A percentile compares a stretch with the other conserved stretches of the same genome.
These are phyloP conservation scores for Harringtonia aguacate DNA, from an alignment of 2,329 filamentous ascomycete species.

Conservation along the genomic window DNA sequence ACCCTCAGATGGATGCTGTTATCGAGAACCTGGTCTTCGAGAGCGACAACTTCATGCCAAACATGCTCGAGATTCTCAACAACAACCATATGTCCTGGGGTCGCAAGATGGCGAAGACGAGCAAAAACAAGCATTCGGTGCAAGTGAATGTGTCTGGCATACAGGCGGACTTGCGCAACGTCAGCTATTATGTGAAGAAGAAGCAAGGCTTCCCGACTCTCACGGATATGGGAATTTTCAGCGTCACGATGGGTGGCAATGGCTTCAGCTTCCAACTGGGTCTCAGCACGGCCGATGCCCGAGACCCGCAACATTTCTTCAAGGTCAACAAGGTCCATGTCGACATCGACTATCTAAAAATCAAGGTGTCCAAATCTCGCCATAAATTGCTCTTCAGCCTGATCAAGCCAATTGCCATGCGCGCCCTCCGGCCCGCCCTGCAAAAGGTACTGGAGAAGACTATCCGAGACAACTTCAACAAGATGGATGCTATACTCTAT, in stretches of 20 bases:
- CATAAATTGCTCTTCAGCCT: slow-evolving; percentile 84
- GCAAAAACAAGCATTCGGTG: slow-evolving; percentile 67
- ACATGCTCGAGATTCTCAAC: slow-evolving; percentile 74
- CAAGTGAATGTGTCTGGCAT: slow-evolving; percentile 82
- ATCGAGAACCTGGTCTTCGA: slow-evolving; percentile 94
- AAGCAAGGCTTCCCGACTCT: slow-evolving; percentile 88
- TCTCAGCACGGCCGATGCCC: slow-evolving; percentile 67
- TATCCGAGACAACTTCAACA: slow-evolving; percentile 71
- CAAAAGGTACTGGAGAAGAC: slow-evolving; percentile 84
- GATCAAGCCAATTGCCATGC: slow-evolving; percentile 80
- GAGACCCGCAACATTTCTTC: slow-evolving; percentile 75
- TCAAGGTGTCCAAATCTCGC: slow-evolving; percentile 90
- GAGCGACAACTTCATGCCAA: slow-evolving; percentile 93
- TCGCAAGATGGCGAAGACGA: slow-evolving; percentile 79
- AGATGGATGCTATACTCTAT: slow-evolving; percentile 63
- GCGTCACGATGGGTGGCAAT: slow-evolving; percentile 76
- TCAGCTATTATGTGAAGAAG: slow-evolving; percentile 90
- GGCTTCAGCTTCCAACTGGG: slow-evolving; percentile 90
- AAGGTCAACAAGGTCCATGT: slow-evolving; percentile 86
- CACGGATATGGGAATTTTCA: slow-evolving; percentile 78
- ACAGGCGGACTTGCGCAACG: slow-evolving; percentile 84
- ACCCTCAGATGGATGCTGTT: slow-evolving; percentile 73
- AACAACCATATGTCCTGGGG: slow-evolving; percentile 96
- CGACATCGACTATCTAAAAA: slow-evolving; percentile 67
- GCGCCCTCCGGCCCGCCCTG: slow-evolving; percentile 70